phyloP scores from a whole-genome alignment of 2,329 filamentous ascomycete genomes.

The Dactylella cylindrospora region DNA sequence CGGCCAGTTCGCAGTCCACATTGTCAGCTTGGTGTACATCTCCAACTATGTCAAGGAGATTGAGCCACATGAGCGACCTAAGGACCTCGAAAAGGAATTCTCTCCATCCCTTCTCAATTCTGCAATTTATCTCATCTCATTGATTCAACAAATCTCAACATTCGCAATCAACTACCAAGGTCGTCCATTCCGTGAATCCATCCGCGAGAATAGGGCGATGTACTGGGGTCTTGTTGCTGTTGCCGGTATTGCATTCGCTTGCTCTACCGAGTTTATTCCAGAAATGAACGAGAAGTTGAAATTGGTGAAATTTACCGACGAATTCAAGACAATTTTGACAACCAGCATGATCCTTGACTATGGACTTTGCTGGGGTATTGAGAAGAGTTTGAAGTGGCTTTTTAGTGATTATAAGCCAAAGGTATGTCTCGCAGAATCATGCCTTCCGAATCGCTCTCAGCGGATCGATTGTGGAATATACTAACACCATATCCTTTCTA shows the following conservation, averaged over 20 bases:
- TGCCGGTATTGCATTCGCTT: constrained; percentile 85
- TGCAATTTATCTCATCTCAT: constrained; percentile 91
- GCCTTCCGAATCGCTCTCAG: no score
- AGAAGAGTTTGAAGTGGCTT: constrained; percentile 76
- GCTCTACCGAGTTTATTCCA: constrained; percentile 90
- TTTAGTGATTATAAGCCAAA: constrained; percentile 93
- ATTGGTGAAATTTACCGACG: constrained; percentile 81
- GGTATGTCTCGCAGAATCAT: constrained; percentile 1
- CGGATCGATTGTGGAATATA: background rate
- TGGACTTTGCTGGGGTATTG: constrained; percentile 79
- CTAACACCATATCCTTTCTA: background rate
- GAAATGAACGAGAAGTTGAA: constrained; percentile 93
- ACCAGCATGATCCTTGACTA: constrained; percentile 85
- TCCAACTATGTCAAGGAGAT: constrained; percentile 82
- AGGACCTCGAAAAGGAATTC: constrained; percentile 95
- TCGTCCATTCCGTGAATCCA: constrained; percentile 91
- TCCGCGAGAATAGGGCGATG: constrained; percentile 96
- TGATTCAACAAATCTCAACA: constrained; percentile 98
- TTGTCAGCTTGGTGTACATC: constrained; percentile 89
- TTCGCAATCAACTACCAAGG: constrained; percentile 99
- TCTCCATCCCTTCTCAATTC: constrained; percentile 90
- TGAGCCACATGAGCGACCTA: constrained; percentile 65
- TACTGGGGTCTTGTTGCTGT: constrained; percentile 94
- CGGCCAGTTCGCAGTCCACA: constrained; percentile 95
- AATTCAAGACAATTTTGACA: constrained; percentile 88